Conservation (phyloP, 306 rosid genomes). For the Fragaria vesca region DNA sequence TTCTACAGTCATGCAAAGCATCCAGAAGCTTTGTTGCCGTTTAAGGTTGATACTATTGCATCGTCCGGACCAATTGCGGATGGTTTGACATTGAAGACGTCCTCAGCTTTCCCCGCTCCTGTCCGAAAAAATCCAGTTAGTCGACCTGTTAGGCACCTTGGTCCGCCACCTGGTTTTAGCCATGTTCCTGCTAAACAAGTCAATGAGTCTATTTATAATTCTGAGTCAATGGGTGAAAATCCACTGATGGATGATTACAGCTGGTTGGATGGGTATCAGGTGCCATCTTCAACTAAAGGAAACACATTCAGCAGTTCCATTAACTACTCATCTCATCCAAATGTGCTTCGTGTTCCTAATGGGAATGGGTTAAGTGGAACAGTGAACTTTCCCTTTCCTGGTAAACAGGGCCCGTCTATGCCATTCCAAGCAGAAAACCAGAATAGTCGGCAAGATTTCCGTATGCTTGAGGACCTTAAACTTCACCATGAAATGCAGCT, state of each 20-base stretch:
- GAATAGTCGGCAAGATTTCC: constrained; percentile 72
- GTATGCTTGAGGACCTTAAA: constrained; percentile 51
- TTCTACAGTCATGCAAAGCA: constrained; percentile 45
- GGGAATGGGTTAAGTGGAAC: constrained; percentile 50
- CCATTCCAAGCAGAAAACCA: constrained; percentile 52
- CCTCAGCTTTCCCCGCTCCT: constrained; percentile 45
- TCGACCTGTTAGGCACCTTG: constrained; percentile 85
- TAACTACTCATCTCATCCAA: constrained; percentile 41
- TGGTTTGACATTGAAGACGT: constrained; percentile 31
- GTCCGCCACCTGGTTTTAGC: constrained; percentile 97
- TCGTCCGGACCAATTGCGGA: constrained; percentile 39
- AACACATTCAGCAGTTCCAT: constrained; percentile 39
- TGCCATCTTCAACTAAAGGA: constrained; percentile 56
- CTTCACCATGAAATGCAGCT: constrained; percentile 65
- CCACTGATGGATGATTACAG: constrained; percentile 80
- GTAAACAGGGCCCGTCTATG: constrained; percentile 70
- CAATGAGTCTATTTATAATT: constrained; percentile 40
- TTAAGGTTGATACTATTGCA: constrained; percentile 45
- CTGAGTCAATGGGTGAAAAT: constrained; percentile 53
- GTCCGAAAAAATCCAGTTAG: constrained; percentile 57
- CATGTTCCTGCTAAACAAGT: constrained; percentile 53
- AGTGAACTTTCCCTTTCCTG: constrained; percentile 76
- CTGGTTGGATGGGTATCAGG: constrained; percentile 98
- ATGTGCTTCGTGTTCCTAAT: constrained; percentile 39
- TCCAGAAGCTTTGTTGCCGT: constrained; percentile 42